These are phyloP conservation scores for Solanum sejunctum DNA, from an alignment of 257 asterid genomes.

Conservation along the genomic window DNA sequence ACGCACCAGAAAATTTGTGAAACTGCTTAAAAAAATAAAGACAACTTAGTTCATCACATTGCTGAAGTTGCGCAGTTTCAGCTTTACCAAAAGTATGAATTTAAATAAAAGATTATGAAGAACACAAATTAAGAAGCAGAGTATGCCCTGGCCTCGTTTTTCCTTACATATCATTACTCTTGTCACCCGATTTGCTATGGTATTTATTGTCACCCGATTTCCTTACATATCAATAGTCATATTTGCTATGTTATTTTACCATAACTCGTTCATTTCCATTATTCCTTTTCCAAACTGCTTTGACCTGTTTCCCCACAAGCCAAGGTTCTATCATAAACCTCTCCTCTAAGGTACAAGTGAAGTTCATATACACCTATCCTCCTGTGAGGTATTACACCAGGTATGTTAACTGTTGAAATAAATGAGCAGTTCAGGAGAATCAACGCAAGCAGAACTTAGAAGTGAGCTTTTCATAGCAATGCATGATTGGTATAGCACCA, in stretches of 20 bases:
- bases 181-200: too few relatives aligned
- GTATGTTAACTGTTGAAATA: not conserved
- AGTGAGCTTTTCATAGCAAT: not conserved
- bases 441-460: not conserved
- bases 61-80: not conserved
- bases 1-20: too few relatives aligned
- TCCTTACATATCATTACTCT: not conserved
- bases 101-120: too few relatives aligned
- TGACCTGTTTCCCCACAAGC: not conserved
- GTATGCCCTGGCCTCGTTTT: not conserved
- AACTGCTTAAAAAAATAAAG: not conserved
- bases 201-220: too few relatives aligned
- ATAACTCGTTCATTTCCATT: too few relatives aligned
- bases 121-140: not conserved
- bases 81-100: not conserved
- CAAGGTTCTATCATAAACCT: not conserved
- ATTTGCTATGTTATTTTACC: too few relatives aligned
- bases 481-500: not conserved
- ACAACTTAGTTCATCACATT: not conserved
- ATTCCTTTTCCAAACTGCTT: not conserved
- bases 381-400: not conserved
- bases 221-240: too few relatives aligned
- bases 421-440: not conserved
- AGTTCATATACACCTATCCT: not conserved
- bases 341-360: too few relatives aligned